Evolutionary conservation across 2,329 filamentous ascomycete species (phyloP).

Genomic region (Paraphaeosphaeria sporulosa): DNA sequence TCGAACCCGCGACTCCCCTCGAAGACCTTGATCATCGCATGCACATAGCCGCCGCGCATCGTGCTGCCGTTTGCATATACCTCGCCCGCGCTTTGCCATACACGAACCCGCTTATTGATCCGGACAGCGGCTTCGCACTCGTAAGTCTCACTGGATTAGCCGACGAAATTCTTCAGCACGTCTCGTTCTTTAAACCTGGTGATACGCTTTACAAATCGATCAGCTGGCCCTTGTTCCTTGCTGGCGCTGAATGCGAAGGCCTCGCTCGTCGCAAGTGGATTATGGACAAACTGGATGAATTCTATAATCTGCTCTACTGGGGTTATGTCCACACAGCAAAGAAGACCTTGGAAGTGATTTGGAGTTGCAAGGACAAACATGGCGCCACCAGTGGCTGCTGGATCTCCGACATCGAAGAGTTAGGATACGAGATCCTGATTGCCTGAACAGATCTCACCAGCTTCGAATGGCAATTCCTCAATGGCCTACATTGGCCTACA

Average conservation of each 20-base stretch:
- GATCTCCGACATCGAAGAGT: slow-evolving; percentile 43
- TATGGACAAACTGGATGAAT: slow-evolving; percentile 53
- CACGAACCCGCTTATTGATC: slow-evolving; percentile 51
- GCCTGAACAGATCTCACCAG: slow-evolving; percentile 26
- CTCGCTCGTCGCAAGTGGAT: slow-evolving; percentile 59
- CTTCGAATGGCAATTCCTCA: neutral
- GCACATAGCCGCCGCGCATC: slow-evolving; percentile 48
- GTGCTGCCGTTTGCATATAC: slow-evolving; percentile 51
- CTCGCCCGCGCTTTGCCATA: slow-evolving; percentile 43
- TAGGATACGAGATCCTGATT: slow-evolving; percentile 44
- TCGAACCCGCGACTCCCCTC: slow-evolving; percentile 42
- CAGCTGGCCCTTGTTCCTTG: slow-evolving; percentile 67
- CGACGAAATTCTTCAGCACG: slow-evolving; percentile 59
- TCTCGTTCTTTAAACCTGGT: slow-evolving; percentile 57
- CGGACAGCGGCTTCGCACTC: slow-evolving; percentile 45
- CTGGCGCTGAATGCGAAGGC: slow-evolving; percentile 63
- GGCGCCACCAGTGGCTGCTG: slow-evolving; percentile 38
- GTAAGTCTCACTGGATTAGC: slow-evolving; percentile 51
- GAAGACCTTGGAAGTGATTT: slow-evolving; percentile 44
- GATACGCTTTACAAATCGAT: slow-evolving; percentile 67
- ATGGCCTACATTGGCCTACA: neutral
- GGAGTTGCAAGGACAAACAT: slow-evolving; percentile 38
- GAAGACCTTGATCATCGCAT: slow-evolving; percentile 45
- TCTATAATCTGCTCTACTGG: slow-evolving; percentile 48
- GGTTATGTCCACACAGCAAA: slow-evolving; percentile 47